A percentile compares a stretch with the other conserved stretches of the same genome.
Conservation (phyloP, 2,329 filamentous ascomycete genomes). For the Calycina herbarum region DNA sequence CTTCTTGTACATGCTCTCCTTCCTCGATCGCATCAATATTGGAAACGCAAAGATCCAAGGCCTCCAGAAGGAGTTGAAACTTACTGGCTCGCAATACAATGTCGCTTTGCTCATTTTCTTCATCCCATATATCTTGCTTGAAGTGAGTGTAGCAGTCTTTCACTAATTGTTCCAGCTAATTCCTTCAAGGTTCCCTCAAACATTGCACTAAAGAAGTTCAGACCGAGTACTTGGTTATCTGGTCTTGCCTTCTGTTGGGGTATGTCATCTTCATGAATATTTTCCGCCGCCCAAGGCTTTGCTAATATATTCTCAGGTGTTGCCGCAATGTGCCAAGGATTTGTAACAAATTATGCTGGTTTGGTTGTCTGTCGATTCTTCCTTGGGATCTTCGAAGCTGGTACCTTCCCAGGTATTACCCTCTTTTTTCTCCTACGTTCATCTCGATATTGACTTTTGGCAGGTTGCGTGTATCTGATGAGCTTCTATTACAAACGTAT, state of each 20-base stretch:
- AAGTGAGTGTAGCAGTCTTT: constrained; percentile 25
- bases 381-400: constrained; percentile 50
- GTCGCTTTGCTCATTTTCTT: constrained; percentile 50
- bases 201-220: constrained; percentile 36
- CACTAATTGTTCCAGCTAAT: neutral
- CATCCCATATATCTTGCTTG: constrained; percentile 16
- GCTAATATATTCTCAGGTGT: constrained; percentile 2
- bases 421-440: neutral
- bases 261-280: constrained; percentile 23
- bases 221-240: constrained; percentile 42
- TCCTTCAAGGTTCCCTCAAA: constrained; percentile 32
- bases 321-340: constrained; percentile 22
- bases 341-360: constrained; percentile 55
- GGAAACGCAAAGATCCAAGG: constrained; percentile 70
- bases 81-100: constrained; percentile 49
- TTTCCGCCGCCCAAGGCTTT: neutral
- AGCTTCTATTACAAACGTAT: constrained; percentile 51
- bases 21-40: constrained; percentile 75
- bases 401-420: constrained; percentile 59
- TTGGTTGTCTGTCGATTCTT: constrained; percentile 70
- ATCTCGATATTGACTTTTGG: neutral
- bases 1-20: constrained; percentile 70
- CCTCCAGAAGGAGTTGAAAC: constrained; percentile 60
- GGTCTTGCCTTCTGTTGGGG: constrained; percentile 48
- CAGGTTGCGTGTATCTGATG: constrained; percentile 43